Conservation (phyloP, 2,329 filamentous ascomycete genomes). For the Exophiala aquamarina region DNA sequence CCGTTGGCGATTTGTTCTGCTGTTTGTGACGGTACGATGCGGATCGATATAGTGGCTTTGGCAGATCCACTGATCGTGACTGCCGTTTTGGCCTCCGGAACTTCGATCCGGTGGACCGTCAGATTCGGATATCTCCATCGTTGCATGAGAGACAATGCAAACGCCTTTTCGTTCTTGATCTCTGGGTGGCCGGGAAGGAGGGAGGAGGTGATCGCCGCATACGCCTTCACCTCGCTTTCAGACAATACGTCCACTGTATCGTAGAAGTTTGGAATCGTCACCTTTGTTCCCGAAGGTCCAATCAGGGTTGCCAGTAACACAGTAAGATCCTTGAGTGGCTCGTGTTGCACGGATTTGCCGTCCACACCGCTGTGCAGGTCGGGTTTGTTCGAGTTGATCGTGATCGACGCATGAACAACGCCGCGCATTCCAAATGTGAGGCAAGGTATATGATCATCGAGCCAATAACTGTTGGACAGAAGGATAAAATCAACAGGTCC, state of each 20-base stretch:
- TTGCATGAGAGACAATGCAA: slow-evolving; percentile 84
- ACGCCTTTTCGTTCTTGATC: slow-evolving; percentile 62
- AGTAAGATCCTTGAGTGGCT: slow-evolving; percentile 88
- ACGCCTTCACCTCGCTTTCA: slow-evolving; percentile 73
- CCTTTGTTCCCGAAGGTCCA: slow-evolving; percentile 68
- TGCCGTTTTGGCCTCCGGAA: slow-evolving; percentile 82
- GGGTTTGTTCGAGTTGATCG: slow-evolving; percentile 79
- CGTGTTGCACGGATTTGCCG: slow-evolving; percentile 81
- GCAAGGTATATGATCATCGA: slow-evolving; percentile 93
- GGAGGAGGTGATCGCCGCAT: slow-evolving; percentile 78
- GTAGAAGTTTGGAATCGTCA: slow-evolving; percentile 87
- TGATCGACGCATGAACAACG: slow-evolving; percentile 88
- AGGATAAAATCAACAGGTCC: slow-evolving; percentile 92
- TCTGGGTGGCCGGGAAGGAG: slow-evolving; percentile 71
- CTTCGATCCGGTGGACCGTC: slow-evolving; percentile 90
- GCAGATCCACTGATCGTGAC: slow-evolving; percentile 89
- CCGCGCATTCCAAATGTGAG: slow-evolving; percentile 91
- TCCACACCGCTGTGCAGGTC: slow-evolving; percentile 97
- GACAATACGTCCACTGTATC: slow-evolving; percentile 77
- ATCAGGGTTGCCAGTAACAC: slow-evolving; percentile 79
- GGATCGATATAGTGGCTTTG: slow-evolving; percentile 82
- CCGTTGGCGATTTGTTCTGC: slow-evolving; percentile 71
- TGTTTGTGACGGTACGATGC: slow-evolving; percentile 90
- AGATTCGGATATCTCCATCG: slow-evolving; percentile 94
- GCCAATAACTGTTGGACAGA: slow-evolving; percentile 96